Conservation (phyloP, 306 rosid species). For the Rosa persica region DNA sequence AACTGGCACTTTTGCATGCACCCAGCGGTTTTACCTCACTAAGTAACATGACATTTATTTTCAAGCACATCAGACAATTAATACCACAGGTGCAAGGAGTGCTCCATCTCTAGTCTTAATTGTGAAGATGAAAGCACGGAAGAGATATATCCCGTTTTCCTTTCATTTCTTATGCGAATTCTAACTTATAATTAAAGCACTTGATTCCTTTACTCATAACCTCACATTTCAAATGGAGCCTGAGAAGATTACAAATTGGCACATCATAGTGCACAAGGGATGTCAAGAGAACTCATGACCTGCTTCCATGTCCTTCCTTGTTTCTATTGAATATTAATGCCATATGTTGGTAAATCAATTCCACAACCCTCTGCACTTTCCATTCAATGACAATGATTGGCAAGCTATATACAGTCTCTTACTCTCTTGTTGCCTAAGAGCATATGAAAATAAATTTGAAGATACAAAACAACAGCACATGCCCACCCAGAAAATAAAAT, state of each 20-base stretch:
- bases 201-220: background rate
- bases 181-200: background rate
- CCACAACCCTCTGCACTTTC: conserved; percentile 35
- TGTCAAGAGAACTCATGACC: background rate
- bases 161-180: no score
- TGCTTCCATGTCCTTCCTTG: background rate
- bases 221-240: background rate
- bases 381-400: conserved; percentile 35
- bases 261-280: background rate
- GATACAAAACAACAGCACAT: conserved; percentile 31
- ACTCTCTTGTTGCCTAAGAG: conserved; percentile 53
- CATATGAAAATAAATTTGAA: conserved; percentile 44
- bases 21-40: no score
- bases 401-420: conserved; percentile 68
- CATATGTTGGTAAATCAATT: conserved; percentile 34
- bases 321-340: background rate
- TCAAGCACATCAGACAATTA: no score
- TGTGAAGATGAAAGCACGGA: background rate
- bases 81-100: background rate
- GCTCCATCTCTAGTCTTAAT: background rate
- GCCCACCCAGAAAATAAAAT: conserved; percentile 31
- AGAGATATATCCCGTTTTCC: background rate
- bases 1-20: no score
- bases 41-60: no score
- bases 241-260: background rate